phyloP scores from a whole-genome alignment of 1,139 yeast genomes.

The Taphrina deformans region DNA sequence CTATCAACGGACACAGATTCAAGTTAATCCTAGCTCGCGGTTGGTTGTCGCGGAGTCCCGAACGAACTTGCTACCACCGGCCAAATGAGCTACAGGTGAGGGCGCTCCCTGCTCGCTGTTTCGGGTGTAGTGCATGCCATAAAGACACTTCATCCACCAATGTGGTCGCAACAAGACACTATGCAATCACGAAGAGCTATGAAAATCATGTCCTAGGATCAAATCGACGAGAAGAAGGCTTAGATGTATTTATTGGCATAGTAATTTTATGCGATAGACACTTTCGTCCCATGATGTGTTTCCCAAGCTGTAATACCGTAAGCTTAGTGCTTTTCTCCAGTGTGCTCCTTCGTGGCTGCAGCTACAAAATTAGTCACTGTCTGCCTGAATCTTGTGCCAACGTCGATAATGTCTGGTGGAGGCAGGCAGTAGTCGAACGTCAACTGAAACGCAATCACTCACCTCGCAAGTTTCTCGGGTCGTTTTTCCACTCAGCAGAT shows the following conservation, averaged over 20 bases:
- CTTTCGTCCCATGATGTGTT: too few relatives aligned
- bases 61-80: background rate
- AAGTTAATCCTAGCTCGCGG: background rate
- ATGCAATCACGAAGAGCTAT: too few relatives aligned
- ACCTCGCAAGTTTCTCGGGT: conserved; percentile 63
- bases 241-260: too few relatives aligned
- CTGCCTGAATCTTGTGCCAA: background rate
- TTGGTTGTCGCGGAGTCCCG: background rate
- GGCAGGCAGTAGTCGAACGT: background rate
- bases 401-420: background rate
- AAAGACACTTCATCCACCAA: too few relatives aligned
- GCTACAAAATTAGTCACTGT: background rate
- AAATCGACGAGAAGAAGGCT: too few relatives aligned
- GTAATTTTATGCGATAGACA: too few relatives aligned
- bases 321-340: background rate
- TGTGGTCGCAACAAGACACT: too few relatives aligned
- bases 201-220: too few relatives aligned
- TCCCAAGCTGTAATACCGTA: too few relatives aligned
- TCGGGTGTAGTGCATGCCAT: too few relatives aligned
- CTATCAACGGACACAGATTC: too few relatives aligned
- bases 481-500: conserved; percentile 60
- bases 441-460: background rate
- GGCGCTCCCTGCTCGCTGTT: background rate
- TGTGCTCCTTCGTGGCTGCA: conserved; percentile 3
- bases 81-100: background rate